A percentile compares a stretch with the other conserved stretches of the same genome.
Evolutionary conservation across 768 basidiomycete genomes (phyloP).

Genomic region (Mycena belliarum): DNA sequence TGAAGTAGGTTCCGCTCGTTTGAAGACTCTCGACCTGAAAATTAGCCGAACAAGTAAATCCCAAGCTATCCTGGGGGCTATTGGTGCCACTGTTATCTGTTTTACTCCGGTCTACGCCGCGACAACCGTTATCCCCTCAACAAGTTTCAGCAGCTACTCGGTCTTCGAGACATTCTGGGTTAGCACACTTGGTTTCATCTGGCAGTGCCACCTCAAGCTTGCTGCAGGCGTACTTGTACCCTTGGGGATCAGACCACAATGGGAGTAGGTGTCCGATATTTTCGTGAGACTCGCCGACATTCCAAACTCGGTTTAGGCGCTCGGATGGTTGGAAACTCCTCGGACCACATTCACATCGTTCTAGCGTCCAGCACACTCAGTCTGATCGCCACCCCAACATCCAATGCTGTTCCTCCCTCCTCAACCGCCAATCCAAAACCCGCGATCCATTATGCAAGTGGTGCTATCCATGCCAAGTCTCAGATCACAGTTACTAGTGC

Average conservation of each 20-base stretch:
- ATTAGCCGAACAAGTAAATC: constrained; percentile 3
- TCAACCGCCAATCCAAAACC: constrained; percentile 43
- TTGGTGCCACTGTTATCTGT: constrained; percentile 13
- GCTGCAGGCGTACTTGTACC: constrained; percentile 38
- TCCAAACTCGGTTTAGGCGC: constrained; percentile 30
- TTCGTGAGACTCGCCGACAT: background rate
- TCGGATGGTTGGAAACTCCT: constrained; percentile 43
- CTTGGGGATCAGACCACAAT: constrained; percentile 50
- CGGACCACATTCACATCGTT: constrained; percentile 40
- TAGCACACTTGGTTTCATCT: background rate
- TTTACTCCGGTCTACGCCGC: constrained; percentile 26
- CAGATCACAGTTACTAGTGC: constrained; percentile 42
- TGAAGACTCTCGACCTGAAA: too few species aligned
- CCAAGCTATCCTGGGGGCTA: constrained; percentile 14
- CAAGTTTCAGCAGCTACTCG: constrained; percentile 40
- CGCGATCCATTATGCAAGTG: constrained; percentile 45
- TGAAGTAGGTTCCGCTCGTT: background rate
- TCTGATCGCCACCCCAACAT: constrained; percentile 43
- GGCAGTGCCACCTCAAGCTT: background rate
- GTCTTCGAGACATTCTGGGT: constrained; percentile 41
- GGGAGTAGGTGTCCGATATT: constrained; percentile 38
- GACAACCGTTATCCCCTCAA: constrained; percentile 42
- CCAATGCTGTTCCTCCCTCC: constrained; percentile 38
- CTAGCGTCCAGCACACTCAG: constrained; percentile 39
- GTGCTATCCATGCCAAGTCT: constrained; percentile 42